Base-by-base conservation (phyloP, 257 asterid species). In the Gynochthodes officinalis region DNA sequence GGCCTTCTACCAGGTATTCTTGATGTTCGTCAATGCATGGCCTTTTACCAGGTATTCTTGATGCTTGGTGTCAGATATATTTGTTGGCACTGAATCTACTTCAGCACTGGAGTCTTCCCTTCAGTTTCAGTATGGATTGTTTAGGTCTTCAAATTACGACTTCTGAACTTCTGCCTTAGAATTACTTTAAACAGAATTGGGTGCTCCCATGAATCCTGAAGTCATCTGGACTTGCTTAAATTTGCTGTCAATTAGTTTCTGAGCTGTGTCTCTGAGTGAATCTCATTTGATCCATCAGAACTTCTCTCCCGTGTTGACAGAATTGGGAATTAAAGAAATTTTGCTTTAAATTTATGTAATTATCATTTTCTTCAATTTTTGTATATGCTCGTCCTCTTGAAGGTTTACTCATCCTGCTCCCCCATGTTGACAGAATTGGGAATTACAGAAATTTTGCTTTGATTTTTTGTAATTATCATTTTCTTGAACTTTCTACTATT, bases 1-100 rank as follows among this genome's bases (percentile, higher is more conserved):
- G 78, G 97, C 99, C 79, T 94, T 94, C 82, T 94, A 94, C 81
- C 99, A 94, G 98, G 99, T 94, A 70, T 66, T 46, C n/a, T n/a
- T n/a, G n/a, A n/a, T 84, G 91, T 82, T 62, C 96, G 91, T 73
- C 99, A 94, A 83, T 94, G 99, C 84, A 80, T 90, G 78, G 97
- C 99, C 79, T 94, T 94, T 82, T 94, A 94, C 81, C 99, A 94
- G 98, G 99, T 94, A 70, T 66, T 46, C n/a, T 65, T 50, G 64
- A 77, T 40, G 37, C 43, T 60, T 71, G 63, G 37, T 79, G 61
- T 68, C 58, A 46, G 30, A 64, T 44, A 44, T 46, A 32, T 19
- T 1, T 55, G 32, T 15, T 21, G 35, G 27, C 57, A 27, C 30
- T 37, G 39, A 43, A 53, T 30, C 69, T 42, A 18, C 25, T 12